Base-by-base conservation (phyloP, 2,329 filamentous ascomycete genomes). In the Coniella lustricola region DNA sequence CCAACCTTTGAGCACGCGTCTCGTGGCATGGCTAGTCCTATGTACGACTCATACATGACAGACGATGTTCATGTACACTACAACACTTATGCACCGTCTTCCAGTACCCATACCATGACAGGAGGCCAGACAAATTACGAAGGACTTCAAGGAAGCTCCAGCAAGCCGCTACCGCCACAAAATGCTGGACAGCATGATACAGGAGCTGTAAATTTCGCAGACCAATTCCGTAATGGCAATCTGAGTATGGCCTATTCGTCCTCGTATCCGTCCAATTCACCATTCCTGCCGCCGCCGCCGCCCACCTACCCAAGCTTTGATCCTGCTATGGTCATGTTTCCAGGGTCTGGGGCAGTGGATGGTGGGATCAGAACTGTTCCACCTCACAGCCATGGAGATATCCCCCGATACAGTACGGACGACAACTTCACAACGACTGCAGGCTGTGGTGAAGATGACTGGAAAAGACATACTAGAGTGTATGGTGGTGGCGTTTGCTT, bases 401-500 rank as follows among this genome's bases (percentile, higher is more conserved):
- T 60, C 35, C 61, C 60, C 13, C 66, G 69, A 48, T 65, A 73
- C 32, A 66, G 70, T 44, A 64, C 76, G 4, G 66, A 73, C 40
- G 75, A 73, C 22, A 74, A 79, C 56, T 72, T 75, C 48, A 66
- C 77, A 35, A 73, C 71, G 8, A 65, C 71, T 12, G 62, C 72
- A 48, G 70, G 77, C 56, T 66, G 67, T 49, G 64, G 68, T 12
- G 75, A 73, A 4, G 66, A 69, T 16, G 70, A 70, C 36, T 81
- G 76, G 77, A 74, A 69, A 56, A 70, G 76, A 33, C 77, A 81
- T 59, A 81, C 77, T 14, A 71, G 76, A 21, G 77, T 81, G 21
- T 81, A 79, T 54, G 76, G 76, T 22, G 77, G 77, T 50, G 76
- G 77, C 5, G 70, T 75, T 3, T 81, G 77, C 53, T 66, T 79